Evolutionary conservation across 139 green algal species (phyloP).

Genomic region (Trebouxia sp.): DNA sequence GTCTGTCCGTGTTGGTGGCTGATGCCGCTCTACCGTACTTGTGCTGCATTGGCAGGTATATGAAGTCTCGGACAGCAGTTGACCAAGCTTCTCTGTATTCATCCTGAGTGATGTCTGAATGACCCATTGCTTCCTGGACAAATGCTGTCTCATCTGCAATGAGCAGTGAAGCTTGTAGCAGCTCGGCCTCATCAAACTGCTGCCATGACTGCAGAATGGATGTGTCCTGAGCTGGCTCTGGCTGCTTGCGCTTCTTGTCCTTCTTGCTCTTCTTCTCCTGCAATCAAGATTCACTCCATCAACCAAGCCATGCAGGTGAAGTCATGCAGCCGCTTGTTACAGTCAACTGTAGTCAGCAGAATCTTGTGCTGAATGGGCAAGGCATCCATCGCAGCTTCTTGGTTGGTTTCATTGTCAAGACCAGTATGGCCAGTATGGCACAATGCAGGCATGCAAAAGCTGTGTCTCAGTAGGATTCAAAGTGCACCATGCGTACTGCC

Average conservation of each 20-base stretch:
- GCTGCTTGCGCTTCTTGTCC: conserved; percentile 28
- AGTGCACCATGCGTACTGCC: too few relatives aligned
- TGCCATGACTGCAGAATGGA: neutral
- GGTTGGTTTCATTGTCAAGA: too few relatives aligned
- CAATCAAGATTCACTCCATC: too few relatives aligned
- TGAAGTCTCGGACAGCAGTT: conserved; percentile 57
- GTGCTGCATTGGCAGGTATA: conserved; percentile 63
- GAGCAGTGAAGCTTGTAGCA: conserved; percentile 44
- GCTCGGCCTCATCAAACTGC: conserved; percentile 31
- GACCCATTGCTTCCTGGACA: conserved; percentile 54
- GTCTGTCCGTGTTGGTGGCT: conserved; percentile 53
- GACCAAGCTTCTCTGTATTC: conserved; percentile 61
- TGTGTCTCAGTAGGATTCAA: too few relatives aligned
- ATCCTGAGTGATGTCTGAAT: conserved; percentile 30
- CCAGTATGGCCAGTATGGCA: too few relatives aligned
- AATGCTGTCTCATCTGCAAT: conserved; percentile 52
- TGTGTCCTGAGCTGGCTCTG: neutral
- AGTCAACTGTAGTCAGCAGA: too few relatives aligned
- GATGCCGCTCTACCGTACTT: conserved; percentile 56
- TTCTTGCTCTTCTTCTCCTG: conserved; percentile 45
- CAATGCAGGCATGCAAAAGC: too few relatives aligned
- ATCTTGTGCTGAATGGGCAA: too few relatives aligned
- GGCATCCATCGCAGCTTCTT: too few relatives aligned
- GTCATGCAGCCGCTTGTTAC: too few relatives aligned
- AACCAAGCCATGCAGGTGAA: neutral